phyloP scores from a whole-genome alignment of 2,329 filamentous ascomycete species.

The Fusarium dimerum region DNA sequence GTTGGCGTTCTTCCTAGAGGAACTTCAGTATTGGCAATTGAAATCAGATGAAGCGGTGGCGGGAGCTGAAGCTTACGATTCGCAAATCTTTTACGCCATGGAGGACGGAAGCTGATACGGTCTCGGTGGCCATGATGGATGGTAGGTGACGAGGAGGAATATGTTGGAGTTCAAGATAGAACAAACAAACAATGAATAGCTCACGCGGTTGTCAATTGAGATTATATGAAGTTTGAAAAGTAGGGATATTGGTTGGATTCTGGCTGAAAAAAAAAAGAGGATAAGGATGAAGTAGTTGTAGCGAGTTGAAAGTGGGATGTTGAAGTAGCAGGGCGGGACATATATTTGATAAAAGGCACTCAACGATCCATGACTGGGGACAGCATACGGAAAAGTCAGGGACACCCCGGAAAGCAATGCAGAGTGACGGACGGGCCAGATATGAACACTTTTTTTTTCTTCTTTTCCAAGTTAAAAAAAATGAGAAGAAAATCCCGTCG shows the following conservation, averaged over 20 bases:
- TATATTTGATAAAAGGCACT: no score
- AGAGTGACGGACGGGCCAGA: no score
- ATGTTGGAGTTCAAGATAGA: not conserved
- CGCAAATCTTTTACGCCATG: conserved; percentile 53
- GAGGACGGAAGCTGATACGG: conserved; percentile 55
- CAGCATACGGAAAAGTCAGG: no score
- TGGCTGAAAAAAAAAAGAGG: not conserved
- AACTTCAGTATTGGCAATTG: not conserved
- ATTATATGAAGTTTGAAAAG: no score
- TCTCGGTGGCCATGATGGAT: conserved; percentile 27
- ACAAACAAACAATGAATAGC: no score
- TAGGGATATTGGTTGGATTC: not conserved
- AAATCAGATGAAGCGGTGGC: not conserved
- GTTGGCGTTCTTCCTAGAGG: conserved; percentile 54
- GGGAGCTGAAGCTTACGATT: conserved; percentile 41
- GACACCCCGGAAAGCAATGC: no score
- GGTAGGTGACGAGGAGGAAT: not conserved
- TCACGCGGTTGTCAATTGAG: conserved; percentile 6
- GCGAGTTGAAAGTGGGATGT: not conserved
- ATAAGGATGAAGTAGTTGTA: not conserved
- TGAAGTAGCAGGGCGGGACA: not conserved
- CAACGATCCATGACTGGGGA: no score
- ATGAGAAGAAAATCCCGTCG: not conserved
- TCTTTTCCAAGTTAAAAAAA: no score
- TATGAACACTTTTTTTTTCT: no score